Evolutionary conservation across 306 rosid genomes (phyloP), one percentile per base, ranked within the genome.

Genomic region (Prosopis cineraria): DNA sequence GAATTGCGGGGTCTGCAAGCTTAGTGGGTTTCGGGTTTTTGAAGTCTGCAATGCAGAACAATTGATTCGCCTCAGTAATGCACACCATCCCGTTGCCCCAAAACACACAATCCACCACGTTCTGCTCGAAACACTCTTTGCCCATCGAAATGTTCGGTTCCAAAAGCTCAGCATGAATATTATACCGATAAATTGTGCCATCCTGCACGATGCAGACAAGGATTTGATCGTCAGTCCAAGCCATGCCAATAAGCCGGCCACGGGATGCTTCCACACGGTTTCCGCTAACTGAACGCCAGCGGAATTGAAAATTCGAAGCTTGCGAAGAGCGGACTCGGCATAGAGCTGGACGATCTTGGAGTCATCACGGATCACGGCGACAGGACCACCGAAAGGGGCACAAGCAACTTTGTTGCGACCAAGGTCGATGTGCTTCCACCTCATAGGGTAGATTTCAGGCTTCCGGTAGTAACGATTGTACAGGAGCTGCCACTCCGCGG

Each of bases 401-500:
- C 89, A 94, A 79, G 97, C 98, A 79, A 94, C 93, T 68, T 88
- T 92, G 85, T 91, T 88, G 72, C 98, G 95, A 81, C 88, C 85
- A 16, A 94, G 93, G 83, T 94, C 98, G 24, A 94, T 80, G 86
- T 90, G 86, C 70, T 74, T 90, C 98, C 98, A 94, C 16, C 52
- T 76, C 93, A 94, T 87, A 7, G 85, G 91, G 84, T 88, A 89
- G 55, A 92, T 80, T 72, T 94, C 95, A 6, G 98, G 97, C 78
- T 94, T 92, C 0, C 98, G 92, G 84, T 94, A 92, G 87, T 84
- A 94, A 3, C 98, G 93, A 68, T 94, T 93, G 88, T 88, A 89
- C 84, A 94, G 97, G 76, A 92, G 97, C 85, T 90, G 97, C 98
- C 98, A 94, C 81, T 94, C 98, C 73, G 98, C 97, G 31, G 98